Evolutionary conservation across 129 eudicot species (phyloP), one percentile per base, ranked within the genome.

Genomic region (Kitagawia praeruptora): DNA sequence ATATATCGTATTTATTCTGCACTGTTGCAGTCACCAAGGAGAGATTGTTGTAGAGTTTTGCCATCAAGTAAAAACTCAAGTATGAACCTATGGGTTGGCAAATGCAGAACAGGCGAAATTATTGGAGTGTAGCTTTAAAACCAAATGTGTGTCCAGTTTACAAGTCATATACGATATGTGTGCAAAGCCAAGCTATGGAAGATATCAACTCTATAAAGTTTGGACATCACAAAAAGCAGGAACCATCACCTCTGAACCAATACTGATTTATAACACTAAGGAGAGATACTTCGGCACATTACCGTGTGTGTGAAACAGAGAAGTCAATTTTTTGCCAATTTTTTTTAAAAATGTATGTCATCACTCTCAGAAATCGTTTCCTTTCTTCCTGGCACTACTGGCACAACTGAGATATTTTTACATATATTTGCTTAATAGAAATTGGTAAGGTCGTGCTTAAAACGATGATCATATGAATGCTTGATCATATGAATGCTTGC

Each of bases 31-130:
- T 86, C 98, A 75, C 93, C 93, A 81, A 90, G 98, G 82, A 90
- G 92, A 84, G 98, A 93, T 70, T 93, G 98, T 74, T 87, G 96
- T 83, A 88, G 92, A 90, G 86, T 93, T 64, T 61, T 89, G 79
- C 89, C 85, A 44, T 83, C 92, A 78, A 83, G 76, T 6, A 86
- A 83, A 84, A 77, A 69, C n/a, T 81, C 92, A 75, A 70, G 75
- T 61, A 58, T 93, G 87, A 86, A 89, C 64, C 61, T 89, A 80
- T 86, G 88, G 91, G 89, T 93, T 77, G 91, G 89, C 15, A 87
- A 83, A 64, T 93, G 98, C 87, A 77, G 87, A 82, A 41, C 25
- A 78, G 89, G 89, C 40, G 98, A 93, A 83, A 76, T 87, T 23
- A 81, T 81, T 72, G 91, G 87, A 37, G 23, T 70, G 14, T 70